Evolutionary conservation across 2,329 filamentous ascomycete species (phyloP).

Genomic region (Neofusicoccum laricinum): DNA sequence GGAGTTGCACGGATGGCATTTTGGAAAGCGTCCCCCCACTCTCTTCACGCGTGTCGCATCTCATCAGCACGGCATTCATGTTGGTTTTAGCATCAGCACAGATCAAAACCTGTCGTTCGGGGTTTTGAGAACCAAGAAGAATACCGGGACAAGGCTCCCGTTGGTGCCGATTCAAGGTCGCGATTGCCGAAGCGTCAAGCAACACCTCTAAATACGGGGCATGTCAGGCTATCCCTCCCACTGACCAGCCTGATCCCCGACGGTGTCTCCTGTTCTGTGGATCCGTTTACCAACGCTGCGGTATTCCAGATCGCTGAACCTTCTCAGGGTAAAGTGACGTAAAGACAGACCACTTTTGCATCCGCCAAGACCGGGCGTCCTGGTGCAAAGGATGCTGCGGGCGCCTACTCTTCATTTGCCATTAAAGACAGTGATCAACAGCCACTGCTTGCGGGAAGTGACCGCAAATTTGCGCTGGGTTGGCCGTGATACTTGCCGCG

Average conservation of each 20-base stretch:
- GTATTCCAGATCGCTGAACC: background rate
- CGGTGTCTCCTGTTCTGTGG: background rate
- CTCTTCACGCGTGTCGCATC: background rate
- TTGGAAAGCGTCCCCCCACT: background rate
- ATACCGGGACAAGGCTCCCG: background rate
- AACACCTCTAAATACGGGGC: background rate
- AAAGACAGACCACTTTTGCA: background rate
- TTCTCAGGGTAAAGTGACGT: background rate
- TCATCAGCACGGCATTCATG: background rate
- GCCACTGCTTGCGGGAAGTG: background rate
- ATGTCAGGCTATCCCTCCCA: background rate
- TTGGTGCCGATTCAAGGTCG: background rate
- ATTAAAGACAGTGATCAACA: background rate
- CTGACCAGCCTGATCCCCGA: background rate
- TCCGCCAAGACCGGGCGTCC: background rate
- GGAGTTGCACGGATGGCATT: background rate
- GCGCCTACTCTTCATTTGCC: background rate
- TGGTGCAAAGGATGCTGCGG: background rate
- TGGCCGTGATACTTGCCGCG: background rate
- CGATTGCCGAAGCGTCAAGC: constrained; percentile 1
- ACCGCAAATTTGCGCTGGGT: background rate
- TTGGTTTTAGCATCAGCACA: background rate
- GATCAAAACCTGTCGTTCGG: background rate
- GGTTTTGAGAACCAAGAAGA: background rate
- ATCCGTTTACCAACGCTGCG: background rate